Conservation (phyloP, 257 asterid genomes). For the Pogostemon cablin region DNA sequence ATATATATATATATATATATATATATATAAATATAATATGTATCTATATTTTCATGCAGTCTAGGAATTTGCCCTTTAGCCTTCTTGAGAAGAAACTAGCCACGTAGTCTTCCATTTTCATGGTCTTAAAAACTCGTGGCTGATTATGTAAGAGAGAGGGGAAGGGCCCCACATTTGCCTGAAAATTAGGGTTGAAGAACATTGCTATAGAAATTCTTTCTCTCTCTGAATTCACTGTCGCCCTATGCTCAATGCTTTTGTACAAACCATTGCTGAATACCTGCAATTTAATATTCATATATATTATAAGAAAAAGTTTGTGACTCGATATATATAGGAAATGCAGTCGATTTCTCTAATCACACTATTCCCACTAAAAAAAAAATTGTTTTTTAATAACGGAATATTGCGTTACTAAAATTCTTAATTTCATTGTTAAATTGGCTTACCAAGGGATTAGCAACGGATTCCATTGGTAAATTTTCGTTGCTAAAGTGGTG, state of each 20-base stretch:
- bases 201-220: constrained; percentile 62
- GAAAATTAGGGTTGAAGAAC: constrained; percentile 65
- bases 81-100: constrained; percentile 58
- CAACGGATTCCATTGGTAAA: no score
- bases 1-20: no score
- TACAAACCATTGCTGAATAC: constrained; percentile 69
- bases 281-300: constrained; percentile 34
- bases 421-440: no score
- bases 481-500: no score
- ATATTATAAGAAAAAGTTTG: no score
- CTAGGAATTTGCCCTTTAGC: constrained; percentile 58
- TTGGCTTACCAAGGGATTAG: no score
- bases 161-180: constrained; percentile 58
- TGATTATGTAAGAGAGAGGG: constrained; percentile 31
- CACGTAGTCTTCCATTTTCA: constrained; percentile 48
- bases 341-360: no score
- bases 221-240: constrained; percentile 52
- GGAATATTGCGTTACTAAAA: no score
- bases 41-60: constrained; percentile 43
- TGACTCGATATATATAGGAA: no score
- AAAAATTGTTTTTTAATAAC: no score
- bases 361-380: no score
- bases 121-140: constrained; percentile 42
- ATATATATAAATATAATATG: no score
- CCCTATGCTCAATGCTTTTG: constrained; percentile 71